Percentiles rank a stretch among this genome's conserved stretches.
Conservation (phyloP, 192 early-diverging fungal genomes). For the Umbelopsis vinacea region DNA sequence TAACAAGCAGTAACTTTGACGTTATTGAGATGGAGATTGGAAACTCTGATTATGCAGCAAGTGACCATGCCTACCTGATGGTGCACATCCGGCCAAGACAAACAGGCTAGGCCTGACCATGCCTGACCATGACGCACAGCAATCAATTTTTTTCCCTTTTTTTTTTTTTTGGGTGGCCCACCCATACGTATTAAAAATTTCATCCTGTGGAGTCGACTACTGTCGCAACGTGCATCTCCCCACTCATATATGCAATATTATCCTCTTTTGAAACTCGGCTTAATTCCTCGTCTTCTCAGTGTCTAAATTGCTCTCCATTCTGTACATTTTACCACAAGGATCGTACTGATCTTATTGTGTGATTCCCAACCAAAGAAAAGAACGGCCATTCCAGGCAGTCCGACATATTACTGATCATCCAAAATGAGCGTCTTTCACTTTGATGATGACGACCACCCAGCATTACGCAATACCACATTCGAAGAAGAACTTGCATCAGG, state of each 20-base stretch:
- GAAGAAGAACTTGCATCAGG: slow-evolving; percentile 35
- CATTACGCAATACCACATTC: slow-evolving; percentile 35
- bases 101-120: not conserved
- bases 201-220: not conserved
- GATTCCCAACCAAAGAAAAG: not conserved
- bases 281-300: slow-evolving; percentile 15
- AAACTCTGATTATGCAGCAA: slow-evolving; percentile 65
- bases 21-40: slow-evolving; percentile 57
- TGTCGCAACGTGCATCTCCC: not conserved
- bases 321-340: not conserved
- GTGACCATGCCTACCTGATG: slow-evolving; percentile 76
- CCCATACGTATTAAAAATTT: too few relatives aligned
- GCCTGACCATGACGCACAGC: not conserved
- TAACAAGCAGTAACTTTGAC: slow-evolving; percentile 56
- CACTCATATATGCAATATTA: slow-evolving; percentile 15
- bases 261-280: slow-evolving; percentile 22
- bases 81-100: slow-evolving; percentile 44
- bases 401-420: not conserved
- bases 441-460: slow-evolving; percentile 54
- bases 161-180: not conserved
- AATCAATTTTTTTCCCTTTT: too few relatives aligned
- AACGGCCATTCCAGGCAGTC: not conserved
- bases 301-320: not conserved
- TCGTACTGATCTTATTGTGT: not conserved
- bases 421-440: slow-evolving; percentile 54